Evolutionary conservation across 2,329 filamentous ascomycete species (phyloP).

Genomic region (Colletotrichum sojae): DNA sequence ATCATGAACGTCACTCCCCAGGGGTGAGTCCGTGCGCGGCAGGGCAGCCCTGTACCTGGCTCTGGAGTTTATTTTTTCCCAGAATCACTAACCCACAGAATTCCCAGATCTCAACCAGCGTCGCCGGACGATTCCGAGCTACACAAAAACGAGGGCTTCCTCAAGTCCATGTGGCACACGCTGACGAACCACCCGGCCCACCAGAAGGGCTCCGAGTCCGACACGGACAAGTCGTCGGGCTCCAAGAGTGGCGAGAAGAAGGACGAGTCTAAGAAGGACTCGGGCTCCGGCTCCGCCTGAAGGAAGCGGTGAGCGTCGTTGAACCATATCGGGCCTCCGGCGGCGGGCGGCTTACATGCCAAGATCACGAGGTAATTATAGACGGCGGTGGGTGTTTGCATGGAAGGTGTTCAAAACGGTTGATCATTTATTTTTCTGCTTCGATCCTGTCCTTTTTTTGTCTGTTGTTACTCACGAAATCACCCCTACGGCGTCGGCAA

Average conservation of each 20-base stretch:
- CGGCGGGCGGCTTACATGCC: constrained; percentile 10
- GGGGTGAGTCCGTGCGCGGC: constrained; percentile 59
- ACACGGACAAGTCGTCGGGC: constrained; percentile 45
- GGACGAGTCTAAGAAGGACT: constrained; percentile 48
- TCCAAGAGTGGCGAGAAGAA: constrained; percentile 46
- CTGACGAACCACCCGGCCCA: constrained; percentile 82
- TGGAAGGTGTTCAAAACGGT: constrained; percentile 55
- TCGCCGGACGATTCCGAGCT: constrained; percentile 55
- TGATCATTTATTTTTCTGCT: constrained; percentile 44
- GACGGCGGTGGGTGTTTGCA: constrained; percentile 46
- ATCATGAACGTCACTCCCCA: constrained; percentile 84
- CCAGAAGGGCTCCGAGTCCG: constrained; percentile 53
- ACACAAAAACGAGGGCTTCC: constrained; percentile 88
- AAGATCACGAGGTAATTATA: constrained; percentile 32
- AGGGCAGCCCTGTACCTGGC: constrained; percentile 89
- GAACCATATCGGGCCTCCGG: constrained; percentile 43
- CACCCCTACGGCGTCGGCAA: constrained; percentile 3
- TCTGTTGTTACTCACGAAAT: background rate
- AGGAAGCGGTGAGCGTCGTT: constrained; percentile 4
- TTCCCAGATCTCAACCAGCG: constrained; percentile 35
- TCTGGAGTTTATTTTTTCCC: constrained; percentile 59
- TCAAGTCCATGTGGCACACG: constrained; percentile 94
- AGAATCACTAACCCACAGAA: constrained; percentile 6
- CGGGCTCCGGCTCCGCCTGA: constrained; percentile 51
- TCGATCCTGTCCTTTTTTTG: constrained; percentile 24